Evolutionary conservation across 371 early-diverging fungal species (phyloP), one percentile per base, ranked within the genome.

Genomic region (Haplosporangium sp.): DNA sequence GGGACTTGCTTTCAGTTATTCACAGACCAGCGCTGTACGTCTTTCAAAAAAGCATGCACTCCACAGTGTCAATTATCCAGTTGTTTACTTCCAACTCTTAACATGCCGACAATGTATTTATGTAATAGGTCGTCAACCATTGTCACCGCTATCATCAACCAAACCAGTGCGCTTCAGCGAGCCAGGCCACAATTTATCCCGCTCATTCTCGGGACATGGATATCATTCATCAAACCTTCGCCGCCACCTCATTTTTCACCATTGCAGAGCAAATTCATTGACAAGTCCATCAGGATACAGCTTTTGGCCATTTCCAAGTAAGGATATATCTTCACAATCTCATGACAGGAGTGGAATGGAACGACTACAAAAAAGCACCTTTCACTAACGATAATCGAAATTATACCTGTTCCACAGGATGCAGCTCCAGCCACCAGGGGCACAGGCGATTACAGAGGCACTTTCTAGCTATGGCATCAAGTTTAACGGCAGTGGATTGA

Each of bases 101-200:
- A 36, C 70, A 79, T 69, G 14, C 62, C 80, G 3, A 65, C 80
- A 12, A 79, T 29, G 29, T 29, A 29, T 29, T 29, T 29, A 23
- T 21, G 16, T 18, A 21, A 36, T 76, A 79, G 80, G 14, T 65
- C 80, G 3, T 69, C 80, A 12, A 79, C 80, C n/a, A 55, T 65
- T 48, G 62, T 79, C 23, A 79, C 80, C 6, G 80, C 73, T 0
- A 53, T 79, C 38, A 68, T 79, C 51, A 73, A 47, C 36, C 80
- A 72, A 38, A 65, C 73, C 14, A 79, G 80, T 48, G 73, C 73
- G 0, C 45, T 79, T 41, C 80, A 73, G 48, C 58, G 80, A 21
- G 69, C 80, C 1, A 51, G 80, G 36, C 80, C 80, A 14, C 80
- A 79, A 56, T 69, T 68, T 61, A 73, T 79, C 42, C 80, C 80